These are phyloP conservation scores for Trichoderma cornu-damae DNA, from an alignment of 2,329 filamentous ascomycete species.

Conservation along the genomic window DNA sequence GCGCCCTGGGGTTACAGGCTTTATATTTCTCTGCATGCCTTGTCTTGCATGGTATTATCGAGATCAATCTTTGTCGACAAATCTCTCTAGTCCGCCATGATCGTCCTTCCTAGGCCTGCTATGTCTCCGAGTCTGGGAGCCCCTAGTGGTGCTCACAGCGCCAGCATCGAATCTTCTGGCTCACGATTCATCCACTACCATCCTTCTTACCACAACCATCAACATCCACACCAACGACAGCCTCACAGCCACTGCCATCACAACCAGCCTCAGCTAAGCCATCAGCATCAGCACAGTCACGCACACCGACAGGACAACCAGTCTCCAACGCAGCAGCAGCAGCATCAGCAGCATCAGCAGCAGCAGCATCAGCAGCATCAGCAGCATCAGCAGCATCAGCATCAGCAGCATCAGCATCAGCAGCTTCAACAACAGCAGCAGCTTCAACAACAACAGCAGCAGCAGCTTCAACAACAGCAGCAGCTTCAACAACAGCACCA, in stretches of 20 bases:
- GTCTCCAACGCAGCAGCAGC: neutral
- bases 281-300: neutral
- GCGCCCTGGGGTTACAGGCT: constrained; percentile 20
- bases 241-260: neutral
- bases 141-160: constrained; percentile 17
- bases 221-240: neutral
- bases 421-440: neutral
- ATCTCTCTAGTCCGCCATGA: constrained; percentile 26
- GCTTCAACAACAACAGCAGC: neutral
- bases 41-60: constrained; percentile 25
- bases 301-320: neutral
- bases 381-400: constrained; percentile 2
- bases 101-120: constrained; percentile 27
- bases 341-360: neutral
- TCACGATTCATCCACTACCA: constrained; percentile 6
- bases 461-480: neutral
- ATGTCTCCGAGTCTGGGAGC: constrained; percentile 22
- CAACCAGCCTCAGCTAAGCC: neutral
- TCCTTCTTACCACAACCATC: constrained; percentile 13
- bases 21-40: constrained; percentile 23
- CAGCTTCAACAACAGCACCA: neutral
- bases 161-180: constrained; percentile 1
- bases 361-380: neutral
- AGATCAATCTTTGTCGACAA: constrained; percentile 23
- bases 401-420: constrained; percentile 11